Conservation (phyloP, 441 rosid genomes). For the Eugenia klotzschiana region DNA sequence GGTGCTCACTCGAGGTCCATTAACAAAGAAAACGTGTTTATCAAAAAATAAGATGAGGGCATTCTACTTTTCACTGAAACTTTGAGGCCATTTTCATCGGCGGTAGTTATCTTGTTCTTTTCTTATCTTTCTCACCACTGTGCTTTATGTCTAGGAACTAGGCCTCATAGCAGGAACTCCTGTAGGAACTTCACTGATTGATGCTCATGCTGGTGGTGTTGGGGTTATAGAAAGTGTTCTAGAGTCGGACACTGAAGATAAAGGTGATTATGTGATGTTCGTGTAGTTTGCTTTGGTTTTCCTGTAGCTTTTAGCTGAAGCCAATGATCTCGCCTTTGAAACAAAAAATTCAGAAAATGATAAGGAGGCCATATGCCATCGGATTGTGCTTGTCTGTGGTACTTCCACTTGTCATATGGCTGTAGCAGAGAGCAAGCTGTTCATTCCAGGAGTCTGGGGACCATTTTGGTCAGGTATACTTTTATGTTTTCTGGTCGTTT, state of each 20-base stretch:
- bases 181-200: conserved; percentile 81
- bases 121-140: conserved; percentile 1
- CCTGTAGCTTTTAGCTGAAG: background rate
- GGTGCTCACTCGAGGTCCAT: conserved; percentile 23
- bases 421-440: conserved; percentile 61
- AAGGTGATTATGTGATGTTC: conserved; percentile 28
- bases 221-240: conserved; percentile 82
- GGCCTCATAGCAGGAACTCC: conserved; percentile 73
- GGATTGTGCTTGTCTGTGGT: conserved; percentile 86
- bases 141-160: conserved; percentile 43
- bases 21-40: conserved; percentile 10
- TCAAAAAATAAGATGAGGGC: conserved; percentile 11
- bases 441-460: conserved; percentile 99
- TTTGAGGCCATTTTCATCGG: conserved; percentile 6
- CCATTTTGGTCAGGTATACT: conserved; percentile 92
- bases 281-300: background rate
- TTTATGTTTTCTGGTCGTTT: background rate
- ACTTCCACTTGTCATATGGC: conserved; percentile 99
- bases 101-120: background rate
- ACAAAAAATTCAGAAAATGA: conserved; percentile 27
- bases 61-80: background rate
- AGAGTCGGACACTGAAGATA: conserved; percentile 21
- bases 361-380: conserved; percentile 54
- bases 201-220: conserved; percentile 98
- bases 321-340: background rate